Evolutionary conservation across 2,329 filamentous ascomycete genomes (phyloP).

Genomic region (Talaromyces atroroseus): DNA sequence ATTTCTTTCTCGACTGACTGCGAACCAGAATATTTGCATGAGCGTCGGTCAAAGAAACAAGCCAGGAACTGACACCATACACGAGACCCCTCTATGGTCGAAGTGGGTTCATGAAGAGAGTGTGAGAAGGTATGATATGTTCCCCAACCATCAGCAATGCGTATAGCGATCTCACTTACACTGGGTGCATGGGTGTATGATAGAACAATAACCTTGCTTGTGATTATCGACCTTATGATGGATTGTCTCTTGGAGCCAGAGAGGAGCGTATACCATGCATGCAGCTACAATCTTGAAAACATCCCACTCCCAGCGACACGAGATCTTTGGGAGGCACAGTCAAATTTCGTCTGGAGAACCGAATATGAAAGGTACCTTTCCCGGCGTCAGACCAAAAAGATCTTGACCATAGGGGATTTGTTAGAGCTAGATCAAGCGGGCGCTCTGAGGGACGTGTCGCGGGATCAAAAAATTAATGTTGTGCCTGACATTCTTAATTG

Average conservation of each 20-base stretch:
- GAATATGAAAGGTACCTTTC: conserved; percentile 8
- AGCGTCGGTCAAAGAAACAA: neutral
- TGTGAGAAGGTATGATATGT: conserved; percentile 3
- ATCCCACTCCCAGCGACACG: conserved; percentile 11
- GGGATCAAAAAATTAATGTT: conserved; percentile 3
- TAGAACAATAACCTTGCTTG: conserved; percentile 9
- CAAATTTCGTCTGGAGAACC: conserved; percentile 10
- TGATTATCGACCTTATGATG: conserved; percentile 9
- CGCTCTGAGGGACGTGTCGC: neutral
- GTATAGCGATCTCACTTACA: neutral
- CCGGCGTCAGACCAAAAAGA: conserved; percentile 1
- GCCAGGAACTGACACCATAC: neutral
- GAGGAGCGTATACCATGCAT: neutral
- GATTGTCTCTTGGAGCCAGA: conserved; percentile 8
- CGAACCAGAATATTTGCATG: neutral
- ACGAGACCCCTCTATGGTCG: neutral
- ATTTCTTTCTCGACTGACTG: neutral
- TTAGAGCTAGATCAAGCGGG: conserved; percentile 3
- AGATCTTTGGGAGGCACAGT: conserved; percentile 10
- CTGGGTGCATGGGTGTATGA: neutral
- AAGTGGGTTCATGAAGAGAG: conserved; percentile 12
- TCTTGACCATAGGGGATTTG: conserved; percentile 8
- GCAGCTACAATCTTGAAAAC: neutral
- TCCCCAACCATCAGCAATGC: neutral
- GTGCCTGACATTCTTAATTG: conserved; percentile 8